These are phyloP conservation scores for Microdochium trichocladiopsis DNA, from an alignment of 2,329 filamentous ascomycete genomes.

Conservation along the genomic window DNA sequence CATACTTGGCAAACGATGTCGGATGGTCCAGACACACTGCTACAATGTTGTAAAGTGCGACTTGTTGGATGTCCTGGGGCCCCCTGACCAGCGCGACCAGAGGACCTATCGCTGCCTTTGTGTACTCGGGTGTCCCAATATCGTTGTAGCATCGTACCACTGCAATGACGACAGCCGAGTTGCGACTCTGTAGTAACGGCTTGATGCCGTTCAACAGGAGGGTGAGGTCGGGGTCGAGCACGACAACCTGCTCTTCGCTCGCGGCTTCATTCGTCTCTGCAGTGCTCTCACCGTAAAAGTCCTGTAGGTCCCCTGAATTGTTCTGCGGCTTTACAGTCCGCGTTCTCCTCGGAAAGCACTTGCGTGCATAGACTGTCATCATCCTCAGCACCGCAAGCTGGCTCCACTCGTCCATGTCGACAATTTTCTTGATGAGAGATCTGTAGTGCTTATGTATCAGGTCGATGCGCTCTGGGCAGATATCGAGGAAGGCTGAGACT, in stretches of 20 bases:
- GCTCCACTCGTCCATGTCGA: constrained; percentile 99
- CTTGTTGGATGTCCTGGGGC: constrained; percentile 79
- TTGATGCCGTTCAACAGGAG: constrained; percentile 73
- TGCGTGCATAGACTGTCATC: constrained; percentile 77
- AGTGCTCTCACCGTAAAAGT: constrained; percentile 73
- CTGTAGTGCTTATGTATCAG: constrained; percentile 89
- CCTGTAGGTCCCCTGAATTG: constrained; percentile 43
- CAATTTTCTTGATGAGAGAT: constrained; percentile 76
- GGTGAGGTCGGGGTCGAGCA: constrained; percentile 75
- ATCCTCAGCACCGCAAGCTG: constrained; percentile 78
- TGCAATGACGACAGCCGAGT: constrained; percentile 84
- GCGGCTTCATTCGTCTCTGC: constrained; percentile 32
- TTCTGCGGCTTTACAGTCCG: constrained; percentile 41
- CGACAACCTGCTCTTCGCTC: constrained; percentile 43
- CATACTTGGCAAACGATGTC: constrained; percentile 76
- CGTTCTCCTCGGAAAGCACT: constrained; percentile 73
- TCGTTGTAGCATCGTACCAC: constrained; percentile 81
- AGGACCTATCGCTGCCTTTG: constrained; percentile 71
- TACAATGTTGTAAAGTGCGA: constrained; percentile 90
- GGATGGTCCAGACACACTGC: constrained; percentile 78
- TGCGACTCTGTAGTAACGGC: constrained; percentile 85
- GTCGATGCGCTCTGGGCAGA: constrained; percentile 83
- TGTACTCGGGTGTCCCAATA: constrained; percentile 71
- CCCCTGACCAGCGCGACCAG: constrained; percentile 79
- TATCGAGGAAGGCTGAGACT: constrained; percentile 78